These are phyloP conservation scores for Aureobasidium sp. DNA, from an alignment of 2,329 filamentous ascomycete species.

Conservation along the genomic window DNA sequence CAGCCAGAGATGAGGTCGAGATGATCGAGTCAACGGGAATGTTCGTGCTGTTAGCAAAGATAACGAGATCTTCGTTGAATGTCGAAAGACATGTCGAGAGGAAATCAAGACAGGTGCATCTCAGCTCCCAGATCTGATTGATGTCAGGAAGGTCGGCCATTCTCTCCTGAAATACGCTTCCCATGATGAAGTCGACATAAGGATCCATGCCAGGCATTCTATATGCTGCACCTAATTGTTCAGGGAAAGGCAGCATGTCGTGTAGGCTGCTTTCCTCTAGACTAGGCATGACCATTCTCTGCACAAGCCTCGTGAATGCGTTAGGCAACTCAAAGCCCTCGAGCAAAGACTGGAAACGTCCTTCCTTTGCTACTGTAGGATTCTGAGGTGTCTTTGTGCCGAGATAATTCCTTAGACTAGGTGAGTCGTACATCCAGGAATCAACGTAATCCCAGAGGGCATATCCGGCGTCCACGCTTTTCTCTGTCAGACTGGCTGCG, in stretches of 20 bases:
- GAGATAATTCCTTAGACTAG: slow-evolving; percentile 6
- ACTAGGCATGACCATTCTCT: slow-evolving; percentile 62
- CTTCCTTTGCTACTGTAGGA: slow-evolving; percentile 12
- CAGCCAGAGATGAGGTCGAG: slow-evolving; percentile 63
- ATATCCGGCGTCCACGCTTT: slow-evolving; percentile 59
- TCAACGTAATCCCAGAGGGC: slow-evolving; percentile 77
- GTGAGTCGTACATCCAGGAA: slow-evolving; percentile 61
- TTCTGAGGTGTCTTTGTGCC: slow-evolving; percentile 8
- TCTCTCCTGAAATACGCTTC: slow-evolving; percentile 51
- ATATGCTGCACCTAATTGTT: slow-evolving; percentile 69
- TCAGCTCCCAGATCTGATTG: slow-evolving; percentile 64
- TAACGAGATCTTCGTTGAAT: slow-evolving; percentile 90
- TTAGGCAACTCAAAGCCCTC: slow-evolving; percentile 78
- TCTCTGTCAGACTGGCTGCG: slow-evolving; percentile 66
- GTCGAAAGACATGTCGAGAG: slow-evolving; percentile 69
- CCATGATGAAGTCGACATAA: slow-evolving; percentile 86
- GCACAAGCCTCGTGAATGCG: slow-evolving; percentile 72
- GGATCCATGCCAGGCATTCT: slow-evolving; percentile 82
- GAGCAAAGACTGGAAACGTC: slow-evolving; percentile 58
- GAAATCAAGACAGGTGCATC: slow-evolving; percentile 77
- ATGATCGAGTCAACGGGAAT: slow-evolving; percentile 70
- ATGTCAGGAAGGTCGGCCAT: slow-evolving; percentile 56
- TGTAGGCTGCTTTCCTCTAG: slow-evolving; percentile 55
- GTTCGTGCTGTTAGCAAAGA: slow-evolving; percentile 72
- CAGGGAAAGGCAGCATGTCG: slow-evolving; percentile 77